phyloP scores from a whole-genome alignment of 2,329 filamentous ascomycete species.

The Penicillium frequentans region DNA sequence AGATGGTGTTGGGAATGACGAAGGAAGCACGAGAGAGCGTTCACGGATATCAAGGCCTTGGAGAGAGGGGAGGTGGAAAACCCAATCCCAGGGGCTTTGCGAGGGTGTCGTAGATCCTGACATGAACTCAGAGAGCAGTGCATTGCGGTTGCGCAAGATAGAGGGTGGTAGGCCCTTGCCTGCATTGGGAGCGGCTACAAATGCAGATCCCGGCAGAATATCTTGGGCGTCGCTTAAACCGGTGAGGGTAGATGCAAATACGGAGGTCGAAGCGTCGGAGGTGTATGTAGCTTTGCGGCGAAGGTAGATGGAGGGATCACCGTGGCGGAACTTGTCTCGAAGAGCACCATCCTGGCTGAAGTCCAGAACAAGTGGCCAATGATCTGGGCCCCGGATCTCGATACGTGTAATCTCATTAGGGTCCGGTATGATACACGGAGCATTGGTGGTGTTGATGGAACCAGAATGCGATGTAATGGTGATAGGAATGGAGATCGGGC shows the following conservation, averaged over 20 bases:
- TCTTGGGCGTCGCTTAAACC: slow-evolving; percentile 66
- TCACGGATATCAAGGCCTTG: slow-evolving; percentile 63
- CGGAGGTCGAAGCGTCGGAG: slow-evolving; percentile 47
- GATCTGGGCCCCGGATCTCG: slow-evolving; percentile 53
- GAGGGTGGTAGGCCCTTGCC: slow-evolving; percentile 27
- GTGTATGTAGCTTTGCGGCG: slow-evolving; percentile 67
- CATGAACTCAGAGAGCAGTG: slow-evolving; percentile 21
- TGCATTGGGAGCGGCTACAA: slow-evolving; percentile 20
- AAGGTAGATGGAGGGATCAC: slow-evolving; percentile 72
- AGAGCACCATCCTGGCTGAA: slow-evolving; percentile 66
- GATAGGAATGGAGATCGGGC: slow-evolving; percentile 73
- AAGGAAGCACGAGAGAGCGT: slow-evolving; percentile 60
- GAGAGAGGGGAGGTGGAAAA: slow-evolving; percentile 65
- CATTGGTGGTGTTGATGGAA: slow-evolving; percentile 37
- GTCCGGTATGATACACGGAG: slow-evolving; percentile 59
- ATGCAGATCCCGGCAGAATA: slow-evolving; percentile 33
- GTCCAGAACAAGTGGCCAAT: slow-evolving; percentile 80
- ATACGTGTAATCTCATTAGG: slow-evolving; percentile 38
- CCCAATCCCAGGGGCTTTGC: slow-evolving; percentile 65
- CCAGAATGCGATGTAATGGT: slow-evolving; percentile 59
- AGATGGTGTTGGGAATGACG: slow-evolving; percentile 31
- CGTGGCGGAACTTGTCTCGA: slow-evolving; percentile 60
- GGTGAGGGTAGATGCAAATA: slow-evolving; percentile 73
- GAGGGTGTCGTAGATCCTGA: slow-evolving; percentile 30
- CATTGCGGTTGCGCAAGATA: slow-evolving; percentile 23